phyloP scores from a whole-genome alignment of 768 basidiomycete genomes.

The Naganishia friedmannii region DNA sequence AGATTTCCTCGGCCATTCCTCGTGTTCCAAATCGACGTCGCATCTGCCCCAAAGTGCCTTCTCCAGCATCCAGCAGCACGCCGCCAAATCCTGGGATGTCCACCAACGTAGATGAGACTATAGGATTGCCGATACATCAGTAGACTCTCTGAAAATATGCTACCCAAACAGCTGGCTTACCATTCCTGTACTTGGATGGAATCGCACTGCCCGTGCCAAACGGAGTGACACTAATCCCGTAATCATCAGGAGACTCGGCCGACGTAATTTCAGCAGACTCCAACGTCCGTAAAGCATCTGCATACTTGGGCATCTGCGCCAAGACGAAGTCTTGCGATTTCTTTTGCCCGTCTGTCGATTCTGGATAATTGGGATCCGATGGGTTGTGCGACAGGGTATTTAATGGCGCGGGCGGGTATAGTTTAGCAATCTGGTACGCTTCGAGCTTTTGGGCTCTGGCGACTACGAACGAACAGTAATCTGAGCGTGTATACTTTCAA shows the following conservation, averaged over 20 bases:
- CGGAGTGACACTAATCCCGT: slow-evolving; percentile 63
- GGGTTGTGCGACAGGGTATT: slow-evolving; percentile 31
- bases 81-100: slow-evolving; percentile 69
- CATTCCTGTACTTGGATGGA: slow-evolving; percentile 82
- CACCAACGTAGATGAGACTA: slow-evolving; percentile 68
- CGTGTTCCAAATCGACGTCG: slow-evolving; percentile 65
- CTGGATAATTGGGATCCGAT: slow-evolving; percentile 34
- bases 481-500: neutral
- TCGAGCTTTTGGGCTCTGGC: neutral
- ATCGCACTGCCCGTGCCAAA: slow-evolving; percentile 86
- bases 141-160: neutral
- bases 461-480: slow-evolving; percentile 56
- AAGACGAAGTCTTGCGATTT: slow-evolving; percentile 53
- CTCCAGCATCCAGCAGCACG: slow-evolving; percentile 82
- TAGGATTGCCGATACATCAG: neutral
- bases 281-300: slow-evolving; percentile 53
- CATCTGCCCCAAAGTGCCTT: slow-evolving; percentile 90
- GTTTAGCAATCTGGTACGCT: slow-evolving; percentile 35
- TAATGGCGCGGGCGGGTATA: slow-evolving; percentile 37
- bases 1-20: slow-evolving; percentile 34
- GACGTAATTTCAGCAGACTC: slow-evolving; percentile 8
- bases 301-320: slow-evolving; percentile 50
- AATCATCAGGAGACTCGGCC: slow-evolving; percentile 23
- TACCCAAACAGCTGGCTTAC: slow-evolving; percentile 54
- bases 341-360: slow-evolving; percentile 37